Conservation (phyloP, 352 stramenopile species). For the Phytophthora meadii region DNA sequence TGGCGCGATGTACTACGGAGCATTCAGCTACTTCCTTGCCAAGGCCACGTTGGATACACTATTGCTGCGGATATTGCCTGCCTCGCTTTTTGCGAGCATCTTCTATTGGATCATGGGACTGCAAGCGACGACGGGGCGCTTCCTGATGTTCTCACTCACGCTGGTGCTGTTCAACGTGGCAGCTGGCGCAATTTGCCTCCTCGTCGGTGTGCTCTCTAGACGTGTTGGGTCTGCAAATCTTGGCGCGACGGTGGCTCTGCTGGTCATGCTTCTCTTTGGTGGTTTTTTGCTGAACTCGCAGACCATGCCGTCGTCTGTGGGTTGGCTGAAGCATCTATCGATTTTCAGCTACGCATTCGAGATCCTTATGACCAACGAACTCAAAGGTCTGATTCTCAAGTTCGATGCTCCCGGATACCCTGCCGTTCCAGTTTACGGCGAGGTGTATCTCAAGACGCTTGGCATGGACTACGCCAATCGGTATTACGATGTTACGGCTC, state of each 20-base stretch:
- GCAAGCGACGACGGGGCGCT: constrained; percentile 60
- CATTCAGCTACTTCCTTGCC: constrained; percentile 82
- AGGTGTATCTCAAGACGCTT: constrained; percentile 86
- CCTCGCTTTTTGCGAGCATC: constrained; percentile 81
- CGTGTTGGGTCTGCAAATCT: constrained; percentile 80
- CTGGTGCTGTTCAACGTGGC: constrained; percentile 86
- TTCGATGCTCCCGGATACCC: constrained; percentile 84
- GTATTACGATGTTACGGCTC: constrained; percentile 71
- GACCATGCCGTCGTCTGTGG: constrained; percentile 71
- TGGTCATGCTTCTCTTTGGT: constrained; percentile 88
- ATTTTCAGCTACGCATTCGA: constrained; percentile 91
- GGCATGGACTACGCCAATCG: constrained; percentile 83
- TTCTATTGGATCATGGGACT: constrained; percentile 91
- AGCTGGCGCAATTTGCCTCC: constrained; percentile 74
- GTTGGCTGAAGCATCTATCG: constrained; percentile 81
- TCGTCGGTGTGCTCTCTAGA: constrained; percentile 71
- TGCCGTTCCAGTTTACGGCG: constrained; percentile 76
- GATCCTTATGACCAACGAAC: constrained; percentile 87
- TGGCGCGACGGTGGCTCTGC: constrained; percentile 70
- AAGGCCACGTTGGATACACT: constrained; percentile 81
- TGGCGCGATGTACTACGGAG: constrained; percentile 79
- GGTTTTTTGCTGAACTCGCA: constrained; percentile 89
- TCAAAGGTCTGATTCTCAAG: constrained; percentile 75
- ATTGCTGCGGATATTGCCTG: constrained; percentile 75
- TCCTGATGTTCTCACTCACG: constrained; percentile 72